Base-by-base conservation (phyloP, 2,329 filamentous ascomycete genomes). In the Cytospora mali region DNA sequence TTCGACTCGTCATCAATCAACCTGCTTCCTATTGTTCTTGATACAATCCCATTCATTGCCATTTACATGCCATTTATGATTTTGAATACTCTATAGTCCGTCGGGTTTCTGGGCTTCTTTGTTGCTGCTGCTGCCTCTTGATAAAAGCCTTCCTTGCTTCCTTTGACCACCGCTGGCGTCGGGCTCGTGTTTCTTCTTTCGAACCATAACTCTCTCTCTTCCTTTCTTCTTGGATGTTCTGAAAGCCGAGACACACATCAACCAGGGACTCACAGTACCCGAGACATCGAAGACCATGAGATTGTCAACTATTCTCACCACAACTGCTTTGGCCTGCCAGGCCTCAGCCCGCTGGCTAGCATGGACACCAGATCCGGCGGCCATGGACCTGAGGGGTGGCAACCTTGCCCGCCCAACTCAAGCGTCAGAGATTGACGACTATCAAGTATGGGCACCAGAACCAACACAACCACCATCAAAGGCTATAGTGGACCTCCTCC, bases 401-500 rank as follows among this genome's bases (percentile, higher is more conserved):
- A 58, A 60, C 62, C 51, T 57, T 18, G 29, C 58, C 18, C 55
- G 55, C 6, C 64, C 62, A 50, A 61, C 62, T 13, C 54, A 59
- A 25, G 49, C 58, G 21, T 13, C 51, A 33, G 58, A 61, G 11
- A 46, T 55, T 4, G 33, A 58, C 14, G 29, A 46, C 39, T 52
- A 55, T 23, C 48, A 39, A 11, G 31, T 39, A 10, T 50, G 55
- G 23, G 58, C 23, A 25, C 63, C 64, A 16, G 27, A 60, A 25
- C 53, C 59, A 48, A 64, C 62, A 28, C 52, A 33, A 58, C 62
- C 64, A 18, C 58, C 58, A 18, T 58, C 66, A 4, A 52, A 69
- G 9, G 62, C 58, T 7, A 62, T 65, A 4, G 46, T 69, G n/a
- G 67, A 71, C 27, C 59, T 70, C 23, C 64, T 67, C 31, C 66